These are phyloP conservation scores for Casuarina cunninghamiana DNA, from an alignment of 306 rosid species.

Conservation along the genomic window DNA sequence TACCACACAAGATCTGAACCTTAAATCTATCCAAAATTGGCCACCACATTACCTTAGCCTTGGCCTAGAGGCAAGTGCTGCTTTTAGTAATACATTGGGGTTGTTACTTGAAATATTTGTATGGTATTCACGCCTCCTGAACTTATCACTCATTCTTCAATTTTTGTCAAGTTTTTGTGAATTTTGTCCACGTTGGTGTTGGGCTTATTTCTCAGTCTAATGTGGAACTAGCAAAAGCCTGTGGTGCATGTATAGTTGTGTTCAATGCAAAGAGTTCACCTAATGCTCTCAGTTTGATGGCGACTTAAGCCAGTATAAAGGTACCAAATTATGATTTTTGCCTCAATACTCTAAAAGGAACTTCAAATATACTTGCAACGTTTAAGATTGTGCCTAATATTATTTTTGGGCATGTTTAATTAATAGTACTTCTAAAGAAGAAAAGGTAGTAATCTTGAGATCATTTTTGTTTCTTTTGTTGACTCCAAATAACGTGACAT, in stretches of 20 bases:
- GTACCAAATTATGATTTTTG: conserved; percentile 39
- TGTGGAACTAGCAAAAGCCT: conserved; percentile 88
- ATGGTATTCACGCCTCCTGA: not conserved
- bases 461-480: conserved; percentile 18
- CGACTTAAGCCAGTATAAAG: conserved; percentile 69
- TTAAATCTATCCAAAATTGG: not conserved
- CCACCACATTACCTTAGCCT: not conserved
- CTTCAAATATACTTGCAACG: not conserved
- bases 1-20: not conserved
- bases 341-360: not conserved
- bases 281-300: conserved; percentile 54
- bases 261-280: conserved; percentile 83
- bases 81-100: not conserved
- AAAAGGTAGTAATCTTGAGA: no score
- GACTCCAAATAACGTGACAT: conserved; percentile 60
- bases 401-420: not conserved
- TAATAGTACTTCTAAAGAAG: not conserved
- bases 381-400: not conserved
- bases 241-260: conserved; percentile 91
- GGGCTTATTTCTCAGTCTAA: conserved; percentile 88
- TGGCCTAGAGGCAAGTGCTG: not conserved
- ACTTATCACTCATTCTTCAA: conserved; percentile 1
- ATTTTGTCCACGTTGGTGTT: conserved; percentile 87
- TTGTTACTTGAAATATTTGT: not conserved
- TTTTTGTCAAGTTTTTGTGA: conserved; percentile 72